A percentile compares a stretch with the other conserved stretches of the same genome.
Evolutionary conservation across 306 rosid genomes (phyloP).

Genomic region (Sesbania bispinosa): DNA sequence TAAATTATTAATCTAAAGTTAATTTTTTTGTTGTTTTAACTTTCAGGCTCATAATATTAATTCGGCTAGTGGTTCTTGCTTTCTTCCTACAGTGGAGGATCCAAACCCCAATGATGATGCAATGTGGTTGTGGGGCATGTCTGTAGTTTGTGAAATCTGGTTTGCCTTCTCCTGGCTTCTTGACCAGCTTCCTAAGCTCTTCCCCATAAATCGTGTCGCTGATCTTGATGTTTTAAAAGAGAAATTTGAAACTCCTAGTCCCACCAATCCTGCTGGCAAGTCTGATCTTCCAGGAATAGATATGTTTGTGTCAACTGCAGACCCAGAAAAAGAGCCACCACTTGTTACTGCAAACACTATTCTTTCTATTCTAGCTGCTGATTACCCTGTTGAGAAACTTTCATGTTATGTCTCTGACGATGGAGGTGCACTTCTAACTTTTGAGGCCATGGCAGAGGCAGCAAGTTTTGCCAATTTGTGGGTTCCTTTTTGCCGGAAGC

Average conservation of each 20-base stretch:
- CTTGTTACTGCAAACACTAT: slow-evolving; percentile 85
- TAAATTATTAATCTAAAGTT: not conserved
- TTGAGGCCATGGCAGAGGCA: slow-evolving; percentile 90
- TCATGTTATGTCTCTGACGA: slow-evolving; percentile 84
- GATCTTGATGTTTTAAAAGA: slow-evolving; percentile 55
- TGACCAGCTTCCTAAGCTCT: slow-evolving; percentile 84
- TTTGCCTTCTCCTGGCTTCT: slow-evolving; percentile 84
- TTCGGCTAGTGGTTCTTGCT: slow-evolving; percentile 54
- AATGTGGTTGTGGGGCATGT: slow-evolving; percentile 78
- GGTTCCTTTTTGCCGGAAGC: slow-evolving; percentile 85
- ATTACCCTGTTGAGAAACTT: slow-evolving; percentile 78
- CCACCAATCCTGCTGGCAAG: slow-evolving; percentile 56
- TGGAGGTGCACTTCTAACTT: slow-evolving; percentile 84
- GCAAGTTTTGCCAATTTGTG: slow-evolving; percentile 80
- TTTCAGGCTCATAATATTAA: slow-evolving; percentile 58
- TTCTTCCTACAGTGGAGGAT: slow-evolving; percentile 65
- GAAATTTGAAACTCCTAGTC: slow-evolving; percentile 69
- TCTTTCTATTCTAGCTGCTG: slow-evolving; percentile 69
- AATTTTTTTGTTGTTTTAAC: not conserved
- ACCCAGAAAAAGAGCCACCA: slow-evolving; percentile 80
- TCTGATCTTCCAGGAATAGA: slow-evolving; percentile 86
- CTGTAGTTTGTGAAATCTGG: slow-evolving; percentile 83
- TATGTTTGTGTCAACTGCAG: slow-evolving; percentile 75
- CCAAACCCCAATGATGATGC: slow-evolving; percentile 67
- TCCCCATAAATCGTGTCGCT: slow-evolving; percentile 60